phyloP scores from a whole-genome alignment of 345 rosid genomes.

The Mangifera indica region DNA sequence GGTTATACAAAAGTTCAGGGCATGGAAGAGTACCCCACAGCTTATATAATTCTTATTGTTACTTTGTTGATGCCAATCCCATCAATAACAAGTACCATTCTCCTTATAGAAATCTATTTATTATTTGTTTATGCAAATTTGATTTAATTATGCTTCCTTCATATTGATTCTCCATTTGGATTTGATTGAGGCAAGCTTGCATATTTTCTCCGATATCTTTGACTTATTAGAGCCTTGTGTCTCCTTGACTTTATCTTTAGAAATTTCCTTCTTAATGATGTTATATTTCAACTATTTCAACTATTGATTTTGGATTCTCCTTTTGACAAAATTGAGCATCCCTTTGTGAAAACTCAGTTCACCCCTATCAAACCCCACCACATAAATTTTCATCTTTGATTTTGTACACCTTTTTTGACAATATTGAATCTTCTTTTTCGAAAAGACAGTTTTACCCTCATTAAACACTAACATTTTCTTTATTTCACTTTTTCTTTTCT shows the following conservation, averaged over 20 bases:
- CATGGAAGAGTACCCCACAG: too few species aligned
- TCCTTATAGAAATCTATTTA: too few species aligned
- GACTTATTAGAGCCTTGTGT: conserved; percentile 2
- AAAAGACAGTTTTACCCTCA: neutral
- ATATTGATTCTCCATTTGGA: neutral
- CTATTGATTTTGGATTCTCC: neutral
- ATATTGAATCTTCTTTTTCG: neutral
- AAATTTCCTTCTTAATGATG: neutral
- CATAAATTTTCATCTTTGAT: neutral
- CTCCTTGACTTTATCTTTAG: conserved; percentile 7
- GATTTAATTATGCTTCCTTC: neutral
- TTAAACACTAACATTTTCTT: neutral
- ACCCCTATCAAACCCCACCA: too few species aligned
- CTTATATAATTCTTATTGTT: too few species aligned
- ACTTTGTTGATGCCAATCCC: too few species aligned
- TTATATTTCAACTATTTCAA: too few species aligned
- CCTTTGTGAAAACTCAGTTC: too few species aligned
- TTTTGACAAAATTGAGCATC: too few species aligned
- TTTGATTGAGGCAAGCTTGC: neutral
- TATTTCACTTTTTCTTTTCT: neutral
- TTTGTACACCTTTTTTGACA: neutral
- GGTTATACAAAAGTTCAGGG: too few species aligned
- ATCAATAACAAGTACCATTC: too few species aligned
- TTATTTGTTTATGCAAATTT: neutral
- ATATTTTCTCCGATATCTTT: neutral